Percentiles rank a stretch among this genome's conserved stretches.
Evolutionary conservation across 352 stramenopile species (phyloP).

Genomic region (Phytophthora uliginosa): DNA sequence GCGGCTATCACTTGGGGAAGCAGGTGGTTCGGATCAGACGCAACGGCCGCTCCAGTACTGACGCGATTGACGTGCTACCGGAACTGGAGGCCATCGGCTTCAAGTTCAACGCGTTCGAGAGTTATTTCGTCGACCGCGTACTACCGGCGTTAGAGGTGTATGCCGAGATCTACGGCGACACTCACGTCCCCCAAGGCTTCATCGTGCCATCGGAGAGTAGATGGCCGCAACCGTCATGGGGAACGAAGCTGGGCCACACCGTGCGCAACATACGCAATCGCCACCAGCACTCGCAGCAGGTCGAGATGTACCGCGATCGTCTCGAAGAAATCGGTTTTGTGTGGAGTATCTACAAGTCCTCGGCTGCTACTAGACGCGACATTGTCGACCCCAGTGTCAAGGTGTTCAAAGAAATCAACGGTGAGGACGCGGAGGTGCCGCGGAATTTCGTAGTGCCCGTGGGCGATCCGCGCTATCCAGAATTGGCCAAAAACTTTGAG

Average conservation of each 20-base stretch:
- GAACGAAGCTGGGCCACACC: constrained; percentile 89
- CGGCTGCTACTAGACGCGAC: constrained; percentile 57
- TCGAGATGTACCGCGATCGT: constrained; percentile 78
- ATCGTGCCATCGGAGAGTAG: constrained; percentile 82
- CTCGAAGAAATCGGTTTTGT: constrained; percentile 93
- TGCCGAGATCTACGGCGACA: constrained; percentile 86
- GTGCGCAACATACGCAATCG: constrained; percentile 92
- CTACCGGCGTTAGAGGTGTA: constrained; percentile 88
- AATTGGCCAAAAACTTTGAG: constrained; percentile 86
- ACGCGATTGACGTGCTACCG: constrained; percentile 60
- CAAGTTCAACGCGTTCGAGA: constrained; percentile 74
- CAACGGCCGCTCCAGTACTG: constrained; percentile 46
- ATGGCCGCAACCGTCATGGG: constrained; percentile 87
- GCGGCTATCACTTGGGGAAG: constrained; percentile 90
- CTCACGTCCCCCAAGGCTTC: constrained; percentile 92
- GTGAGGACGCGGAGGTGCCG: constrained; percentile 68
- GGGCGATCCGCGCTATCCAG: constrained; percentile 83
- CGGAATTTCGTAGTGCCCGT: constrained; percentile 79
- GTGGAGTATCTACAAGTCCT: constrained; percentile 85
- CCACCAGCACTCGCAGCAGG: constrained; percentile 91
- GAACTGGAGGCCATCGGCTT: constrained; percentile 76
- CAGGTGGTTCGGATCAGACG: constrained; percentile 74
- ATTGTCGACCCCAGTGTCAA: constrained; percentile 64
- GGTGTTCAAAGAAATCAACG: constrained; percentile 89
- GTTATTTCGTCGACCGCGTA: constrained; percentile 64